phyloP scores from a whole-genome alignment of 2,329 filamentous ascomycete genomes.

The Verticillium nonalfalfae region DNA sequence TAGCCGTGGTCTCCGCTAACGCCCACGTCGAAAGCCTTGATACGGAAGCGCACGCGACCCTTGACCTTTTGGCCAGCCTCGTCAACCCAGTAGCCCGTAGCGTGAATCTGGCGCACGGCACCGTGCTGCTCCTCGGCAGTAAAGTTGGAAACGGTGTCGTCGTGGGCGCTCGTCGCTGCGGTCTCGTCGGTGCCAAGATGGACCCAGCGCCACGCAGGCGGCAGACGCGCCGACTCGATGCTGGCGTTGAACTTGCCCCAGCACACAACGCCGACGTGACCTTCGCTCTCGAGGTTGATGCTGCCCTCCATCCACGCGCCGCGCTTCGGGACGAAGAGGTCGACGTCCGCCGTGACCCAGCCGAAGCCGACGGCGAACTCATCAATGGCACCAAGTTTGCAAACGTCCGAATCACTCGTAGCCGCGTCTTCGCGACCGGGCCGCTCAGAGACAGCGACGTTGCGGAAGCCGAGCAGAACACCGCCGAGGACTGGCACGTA shows the following conservation, averaged over 20 bases:
- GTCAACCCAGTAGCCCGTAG: slow-evolving; percentile 70
- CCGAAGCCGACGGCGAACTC: slow-evolving; percentile 84
- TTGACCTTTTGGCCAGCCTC: slow-evolving; percentile 61
- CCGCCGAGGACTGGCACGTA: slow-evolving; percentile 69
- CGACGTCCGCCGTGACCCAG: slow-evolving; percentile 83
- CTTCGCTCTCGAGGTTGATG: slow-evolving; percentile 81
- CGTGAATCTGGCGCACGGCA: slow-evolving; percentile 45
- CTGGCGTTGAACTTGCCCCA: slow-evolving; percentile 90
- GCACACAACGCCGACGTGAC: slow-evolving; percentile 82
- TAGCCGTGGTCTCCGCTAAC: slow-evolving; percentile 71
- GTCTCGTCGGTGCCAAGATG: slow-evolving; percentile 40
- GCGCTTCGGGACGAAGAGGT: slow-evolving; percentile 71
- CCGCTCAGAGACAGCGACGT: slow-evolving; percentile 57
- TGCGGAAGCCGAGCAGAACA: slow-evolving; percentile 68
- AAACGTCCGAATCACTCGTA: slow-evolving; percentile 34
- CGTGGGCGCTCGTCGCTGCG: slow-evolving; percentile 12
- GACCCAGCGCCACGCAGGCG: slow-evolving; percentile 74
- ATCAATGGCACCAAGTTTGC: slow-evolving; percentile 49
- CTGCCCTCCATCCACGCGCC: slow-evolving; percentile 73
- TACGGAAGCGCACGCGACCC: slow-evolving; percentile 67
- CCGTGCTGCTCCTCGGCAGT: slow-evolving; percentile 43
- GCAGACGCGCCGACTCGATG: slow-evolving; percentile 71
- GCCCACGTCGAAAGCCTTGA: slow-evolving; percentile 79
- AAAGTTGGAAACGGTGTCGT: slow-evolving; percentile 25
- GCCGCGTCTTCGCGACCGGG: slow-evolving; percentile 40